Evolutionary conservation across 139 green algal genomes (phyloP).

Genomic region (Eudorina sp.): DNA sequence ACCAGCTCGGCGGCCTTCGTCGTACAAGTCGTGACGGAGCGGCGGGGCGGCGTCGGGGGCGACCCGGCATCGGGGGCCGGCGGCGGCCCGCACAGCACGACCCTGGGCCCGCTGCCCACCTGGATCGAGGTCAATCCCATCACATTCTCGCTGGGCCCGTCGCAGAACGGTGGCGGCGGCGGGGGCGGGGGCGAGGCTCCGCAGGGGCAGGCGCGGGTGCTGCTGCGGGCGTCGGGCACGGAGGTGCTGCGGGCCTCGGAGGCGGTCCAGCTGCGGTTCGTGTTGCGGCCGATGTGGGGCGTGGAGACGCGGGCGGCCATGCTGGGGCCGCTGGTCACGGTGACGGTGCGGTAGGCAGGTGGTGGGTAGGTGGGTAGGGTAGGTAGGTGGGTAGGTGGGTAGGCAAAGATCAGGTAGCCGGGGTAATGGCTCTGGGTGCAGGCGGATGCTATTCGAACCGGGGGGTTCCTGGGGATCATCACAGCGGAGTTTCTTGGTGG

Average conservation of each 20-base stretch:
- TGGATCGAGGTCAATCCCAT: slow-evolving; percentile 29
- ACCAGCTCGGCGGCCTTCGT: background rate
- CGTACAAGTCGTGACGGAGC: background rate
- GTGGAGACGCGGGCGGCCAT: background rate
- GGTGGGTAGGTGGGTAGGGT: too few species aligned
- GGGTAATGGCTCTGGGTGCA: too few species aligned
- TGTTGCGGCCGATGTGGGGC: slow-evolving; percentile 9
- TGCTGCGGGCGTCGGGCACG: background rate
- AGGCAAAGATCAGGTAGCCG: too few species aligned
- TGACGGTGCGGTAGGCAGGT: background rate
- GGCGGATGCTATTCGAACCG: too few species aligned
- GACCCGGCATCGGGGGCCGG: too few species aligned
- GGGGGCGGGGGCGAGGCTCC: background rate
- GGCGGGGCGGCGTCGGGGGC: background rate
- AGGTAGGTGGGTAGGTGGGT: too few species aligned
- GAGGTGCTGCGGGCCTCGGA: background rate
- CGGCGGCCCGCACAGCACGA: too few species aligned
- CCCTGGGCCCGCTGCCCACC: background rate
- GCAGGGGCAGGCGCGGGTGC: background rate
- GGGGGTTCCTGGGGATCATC: too few species aligned
- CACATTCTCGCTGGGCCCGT: background rate
- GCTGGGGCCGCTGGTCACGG: slow-evolving; percentile 1
- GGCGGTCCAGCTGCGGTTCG: slow-evolving; percentile 23
- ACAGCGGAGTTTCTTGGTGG: too few species aligned
- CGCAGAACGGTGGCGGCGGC: background rate